phyloP scores from a whole-genome alignment of 1,139 yeast genomes.

The Hyphopichia fennica region DNA sequence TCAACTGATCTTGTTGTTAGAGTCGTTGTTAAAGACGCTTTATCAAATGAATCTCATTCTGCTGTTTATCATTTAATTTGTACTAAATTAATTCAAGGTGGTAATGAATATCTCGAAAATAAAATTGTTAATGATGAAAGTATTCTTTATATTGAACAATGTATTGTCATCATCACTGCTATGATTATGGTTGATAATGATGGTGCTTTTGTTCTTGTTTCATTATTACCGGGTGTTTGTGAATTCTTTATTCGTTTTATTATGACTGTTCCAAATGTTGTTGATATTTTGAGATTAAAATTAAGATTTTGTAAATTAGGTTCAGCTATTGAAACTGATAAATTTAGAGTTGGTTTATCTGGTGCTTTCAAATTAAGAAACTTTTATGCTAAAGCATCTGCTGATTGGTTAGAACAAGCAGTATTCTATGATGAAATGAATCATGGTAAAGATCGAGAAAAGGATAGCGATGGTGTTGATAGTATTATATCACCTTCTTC shows the following conservation, averaged over 20 bases:
- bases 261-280: slow-evolving; percentile 30
- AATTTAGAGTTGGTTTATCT: slow-evolving; percentile 37
- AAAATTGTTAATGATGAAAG: slow-evolving; percentile 28
- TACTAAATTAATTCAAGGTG: slow-evolving; percentile 29
- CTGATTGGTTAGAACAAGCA: slow-evolving; percentile 70
- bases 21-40: slow-evolving; percentile 45
- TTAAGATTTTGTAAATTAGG: slow-evolving; percentile 60
- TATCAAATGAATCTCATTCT: slow-evolving; percentile 49
- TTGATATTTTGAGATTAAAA: slow-evolving; percentile 49
- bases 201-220: slow-evolving; percentile 38
- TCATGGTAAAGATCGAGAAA: slow-evolving; percentile 5
- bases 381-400: slow-evolving; percentile 54
- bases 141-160: slow-evolving; percentile 40
- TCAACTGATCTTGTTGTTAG: slow-evolving; percentile 52
- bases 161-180: slow-evolving; percentile 35
- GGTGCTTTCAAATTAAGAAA: slow-evolving; percentile 66
- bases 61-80: slow-evolving; percentile 40
- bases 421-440: slow-evolving; percentile 31
- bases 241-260: slow-evolving; percentile 32
- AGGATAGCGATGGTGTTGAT: not conserved
- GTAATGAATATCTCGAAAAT: slow-evolving; percentile 26
- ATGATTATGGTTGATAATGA: slow-evolving; percentile 38
- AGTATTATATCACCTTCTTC: slow-evolving; percentile 2
- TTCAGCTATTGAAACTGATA: slow-evolving; percentile 47
- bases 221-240: slow-evolving; percentile 34